phyloP scores from a whole-genome alignment of 2,329 filamentous ascomycete species.

The Exophiala lecanii-corni region DNA sequence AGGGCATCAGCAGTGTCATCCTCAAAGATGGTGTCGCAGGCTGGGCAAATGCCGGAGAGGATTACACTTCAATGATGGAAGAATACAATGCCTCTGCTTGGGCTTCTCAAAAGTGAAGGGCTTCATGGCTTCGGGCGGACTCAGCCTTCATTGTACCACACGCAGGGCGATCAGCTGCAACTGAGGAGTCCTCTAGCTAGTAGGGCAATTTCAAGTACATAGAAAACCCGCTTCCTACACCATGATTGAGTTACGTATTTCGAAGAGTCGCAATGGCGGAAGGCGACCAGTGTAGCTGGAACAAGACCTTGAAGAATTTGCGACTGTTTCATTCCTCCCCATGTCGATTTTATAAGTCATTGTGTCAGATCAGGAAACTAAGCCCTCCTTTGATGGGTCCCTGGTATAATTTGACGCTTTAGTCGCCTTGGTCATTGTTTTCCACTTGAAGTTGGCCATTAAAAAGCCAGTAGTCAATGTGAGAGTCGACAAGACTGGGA shows the following conservation, averaged over 20 bases:
- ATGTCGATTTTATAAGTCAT: not conserved
- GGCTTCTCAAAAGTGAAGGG: slow-evolving; percentile 11
- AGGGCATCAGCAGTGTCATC: slow-evolving; percentile 22
- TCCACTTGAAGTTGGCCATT: not conserved
- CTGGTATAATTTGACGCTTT: not conserved
- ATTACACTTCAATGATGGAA: slow-evolving; percentile 31
- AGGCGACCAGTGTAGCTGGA: not conserved
- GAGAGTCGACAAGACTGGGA: not conserved
- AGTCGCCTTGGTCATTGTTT: not conserved
- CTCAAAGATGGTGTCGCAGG: slow-evolving; percentile 31
- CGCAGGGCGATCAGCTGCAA: not conserved
- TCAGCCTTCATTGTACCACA: slow-evolving; percentile 1
- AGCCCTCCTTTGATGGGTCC: too few species aligned
- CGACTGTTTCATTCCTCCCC: not conserved
- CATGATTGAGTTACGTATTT: slow-evolving; percentile 1
- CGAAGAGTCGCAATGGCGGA: not conserved
- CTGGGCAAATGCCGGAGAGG: slow-evolving; percentile 30
- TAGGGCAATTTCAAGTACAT: not conserved
- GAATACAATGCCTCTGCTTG: slow-evolving; percentile 28
- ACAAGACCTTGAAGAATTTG: not conserved
- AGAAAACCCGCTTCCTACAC: not conserved
- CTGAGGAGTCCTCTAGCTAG: not conserved
- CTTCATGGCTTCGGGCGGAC: not conserved
- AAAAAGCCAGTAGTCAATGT: not conserved
- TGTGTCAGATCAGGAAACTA: too few species aligned